Evolutionary conservation across 1,284 basidiomycete genomes (phyloP), one percentile per base, ranked within the genome.

Genomic region (Cyathus pygmaeus): DNA sequence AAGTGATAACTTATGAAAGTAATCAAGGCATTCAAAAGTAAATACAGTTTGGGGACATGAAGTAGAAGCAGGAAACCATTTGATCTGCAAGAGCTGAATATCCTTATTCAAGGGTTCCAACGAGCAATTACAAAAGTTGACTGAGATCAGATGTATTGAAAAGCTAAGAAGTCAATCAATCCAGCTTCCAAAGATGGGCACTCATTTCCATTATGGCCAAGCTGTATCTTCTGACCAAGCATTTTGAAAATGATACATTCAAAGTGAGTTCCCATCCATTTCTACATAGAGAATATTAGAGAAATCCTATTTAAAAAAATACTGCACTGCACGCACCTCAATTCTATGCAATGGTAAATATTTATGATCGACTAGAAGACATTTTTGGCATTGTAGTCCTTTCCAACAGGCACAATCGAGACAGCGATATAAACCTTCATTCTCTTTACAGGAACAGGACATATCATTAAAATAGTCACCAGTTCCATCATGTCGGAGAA

Each of bases 21-120:
- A 60, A 2, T 67, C 62, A 7, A 71, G 61, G n/a, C 54, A 58
- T 17, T 67, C 56, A 13, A 71, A 66, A 0, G 65, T 50, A 15
- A 57, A 55, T 15, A 36, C 7, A 36, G 33, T 36, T 36, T 36
- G 33, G 7, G 7, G 33, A 36, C 15, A 15, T 36, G 33, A 15
- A 7, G 7, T 15, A 9, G 33, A 15, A 36, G 33, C 7, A 36
- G 33, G 33, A 36, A 7, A 36, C 15, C 9, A 36, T 36, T 36
- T 36, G 33, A 36, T 36, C 15, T 36, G 9, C 33, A 36, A n/a
- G n/a, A 36, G 33, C 15, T 36, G 33, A 36, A 36, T 15, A 7
- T 36, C 9, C 15, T 7, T 36, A 36, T 7, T 36, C n/a, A n/a
- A n/a, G n/a, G n/a, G n/a, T n/a, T n/a, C n/a, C n/a, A n/a, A n/a